Percentiles rank a stretch among this genome's conserved stretches.
Evolutionary conservation across 164 flowering plant genomes (phyloP).

Genomic region (Protea cynaroides): DNA sequence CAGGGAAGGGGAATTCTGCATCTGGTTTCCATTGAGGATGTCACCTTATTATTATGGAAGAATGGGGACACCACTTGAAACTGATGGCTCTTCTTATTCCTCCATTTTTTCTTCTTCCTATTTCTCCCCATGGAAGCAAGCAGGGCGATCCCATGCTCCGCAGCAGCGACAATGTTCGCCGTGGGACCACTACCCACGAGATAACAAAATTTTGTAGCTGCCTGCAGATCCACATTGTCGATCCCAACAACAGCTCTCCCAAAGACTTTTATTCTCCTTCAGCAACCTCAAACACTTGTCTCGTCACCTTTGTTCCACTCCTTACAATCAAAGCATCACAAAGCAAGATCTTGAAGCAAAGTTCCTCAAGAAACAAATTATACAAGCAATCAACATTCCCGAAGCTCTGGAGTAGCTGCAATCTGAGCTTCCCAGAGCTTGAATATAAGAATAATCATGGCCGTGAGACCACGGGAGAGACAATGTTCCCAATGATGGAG

Average conservation of each 20-base stretch:
- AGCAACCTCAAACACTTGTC: conserved; percentile 75
- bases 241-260: conserved; percentile 97
- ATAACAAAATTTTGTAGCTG: conserved; percentile 87
- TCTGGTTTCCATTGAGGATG: too few species aligned
- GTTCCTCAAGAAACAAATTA: conserved; percentile 54
- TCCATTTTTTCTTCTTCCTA: too few species aligned
- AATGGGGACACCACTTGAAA: too few species aligned
- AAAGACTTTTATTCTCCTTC: conserved; percentile 71
- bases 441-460: conserved; percentile 72
- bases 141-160: conserved; percentile 93
- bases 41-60: too few species aligned
- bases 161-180: conserved; percentile 91
- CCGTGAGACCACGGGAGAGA: too few species aligned
- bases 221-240: conserved; percentile 91
- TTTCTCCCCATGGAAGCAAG: conserved; percentile 78
- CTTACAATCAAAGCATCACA: conserved; percentile 86
- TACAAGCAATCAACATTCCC: conserved; percentile 68
- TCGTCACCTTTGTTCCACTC: conserved; percentile 85
- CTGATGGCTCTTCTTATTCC: too few species aligned
- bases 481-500: conserved; percentile 18
- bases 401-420: conserved; percentile 46
- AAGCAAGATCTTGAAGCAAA: conserved; percentile 49
- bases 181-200: conserved; percentile 94
- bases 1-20: too few species aligned
- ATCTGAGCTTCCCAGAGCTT: conserved; percentile 85